Base-by-base conservation (phyloP, 78 protist genomes). In the Dictyostelium brefeldianum region DNA sequence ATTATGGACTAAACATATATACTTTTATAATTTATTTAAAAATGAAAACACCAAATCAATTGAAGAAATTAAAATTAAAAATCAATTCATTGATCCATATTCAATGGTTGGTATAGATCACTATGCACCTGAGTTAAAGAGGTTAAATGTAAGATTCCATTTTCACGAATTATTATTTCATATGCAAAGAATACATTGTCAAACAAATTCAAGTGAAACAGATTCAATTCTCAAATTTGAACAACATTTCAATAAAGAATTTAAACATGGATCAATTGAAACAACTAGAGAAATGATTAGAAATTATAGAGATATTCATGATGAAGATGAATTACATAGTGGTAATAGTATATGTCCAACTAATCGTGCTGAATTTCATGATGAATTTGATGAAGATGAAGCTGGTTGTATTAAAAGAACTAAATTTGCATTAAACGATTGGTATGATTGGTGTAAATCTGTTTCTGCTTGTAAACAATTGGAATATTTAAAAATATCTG, bases 81-180 rank as follows among this genome's bases (percentile, higher is more conserved):
- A 62, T 62, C 70, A 62, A 62, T 62, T 62, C 70, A n/a, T 62
- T 10, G 27, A 62, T 62, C 70, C 70, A 11, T 25, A 25, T 3
- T 29, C 27, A 25, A 25, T 62, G 27, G n/a, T 29, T 62, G 27
- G 27, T 25, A 29, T 36, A 8, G 14, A 25, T 9, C 11, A 62
- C 11, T 62, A 29, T 0, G 5, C 10, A 25, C 10, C 22, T 22
- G 18, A 62, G 10, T 62, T 62, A 6, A 62, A 25, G 22, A 25
- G 22, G n/a, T 14, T 62, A 9, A 31, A 62, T 62, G 70, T 62
- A 0, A 62, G 14, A 25, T 25, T 62, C 6, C 70, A 62, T 25
- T 62, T 62, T 62, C 70, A 62, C 22, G 70, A 62, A 62, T 62
- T 62, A 62, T 2, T 62, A 62, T 62, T 62, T 25, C 70, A 62